Evolutionary conservation across 495 filamentous ascomycete genomes (phyloP), one percentile per base, ranked within the genome.

Genomic region (Lasiosphaeriaceae sp.): DNA sequence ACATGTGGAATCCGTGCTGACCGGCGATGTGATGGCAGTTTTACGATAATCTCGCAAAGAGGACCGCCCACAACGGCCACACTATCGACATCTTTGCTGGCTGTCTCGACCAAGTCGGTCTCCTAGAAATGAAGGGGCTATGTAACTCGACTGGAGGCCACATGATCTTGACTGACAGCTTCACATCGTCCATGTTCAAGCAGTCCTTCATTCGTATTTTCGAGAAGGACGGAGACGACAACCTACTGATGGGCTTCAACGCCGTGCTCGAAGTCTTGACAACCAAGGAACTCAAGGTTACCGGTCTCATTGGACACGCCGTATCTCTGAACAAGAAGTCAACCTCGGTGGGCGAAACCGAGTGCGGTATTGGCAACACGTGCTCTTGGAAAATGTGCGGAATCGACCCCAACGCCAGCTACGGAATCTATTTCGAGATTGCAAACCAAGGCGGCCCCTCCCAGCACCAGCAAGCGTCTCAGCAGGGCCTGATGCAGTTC

Each of bases 311-410:
- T 67, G 95, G 95, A 20, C 95, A 97, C 69, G 95, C 94, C 2
- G 85, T 97, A 31, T 96, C 92, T 3, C 75, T 96, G 68, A 97
- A 97, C 77, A 99, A 97, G 78, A 99, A 99, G 68, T 97, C 94
- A 2, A 86, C 88, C 11, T 96, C 90, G 6, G 95, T 99, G 24
- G 95, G 95, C 45, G 95, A 99, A 76, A 97, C 94, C 0, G 95
- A 99, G 69, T 95, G 92, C 71, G 95, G 95, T 62, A 97, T 97
- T 64, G 95, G 95, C 66, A 97, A 97, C 67, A 99, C 95, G 7
- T 97, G 95, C 74, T 93, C 92, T 2, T 99, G 95, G 95, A 99
- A 97, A 75, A 97, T 99, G 92, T 97, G 94, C 65, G 90, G 90
- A 56, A 96, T 99, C 58, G 92, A 96, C 63, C 95, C 95, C 26